Base-by-base conservation (phyloP, 2,329 filamentous ascomycete genomes). In the Neonectria punicea region DNA sequence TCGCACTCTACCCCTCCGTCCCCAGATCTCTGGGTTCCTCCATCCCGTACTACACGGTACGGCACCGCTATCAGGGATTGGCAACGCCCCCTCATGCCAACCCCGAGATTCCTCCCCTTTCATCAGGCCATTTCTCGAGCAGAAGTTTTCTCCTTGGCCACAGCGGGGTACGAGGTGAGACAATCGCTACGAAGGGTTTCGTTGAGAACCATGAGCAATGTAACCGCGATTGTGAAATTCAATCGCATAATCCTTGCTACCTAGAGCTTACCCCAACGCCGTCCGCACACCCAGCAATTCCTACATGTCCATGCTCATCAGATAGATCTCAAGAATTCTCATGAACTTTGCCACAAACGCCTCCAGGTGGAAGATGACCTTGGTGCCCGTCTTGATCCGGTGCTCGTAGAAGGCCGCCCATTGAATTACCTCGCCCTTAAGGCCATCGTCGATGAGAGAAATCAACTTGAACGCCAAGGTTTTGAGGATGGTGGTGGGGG, bases 341-440 rank as follows among this genome's bases (percentile, higher is more conserved):
- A 99, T 98, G 78, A 98, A 97, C 83, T 98, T 98, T 63, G 95
- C 95, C 63, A 99, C 96, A 80, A 99, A 99, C 4, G 96, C 96
- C 81, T 99, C 97, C 4, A 99, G 84, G 76, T 99, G 97, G 80
- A 99, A 99, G 68, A 99, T 98, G 63, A 97, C 92, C 85, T 99
- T 99, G 65, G 87, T 94, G 56, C 96, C 96, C 72, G 92, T 92
- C 78, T 93, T 93, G 80, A 98, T 93, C 66, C 96, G 88, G 79
- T 99, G 96, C 80, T 99, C 97, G 79, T 97, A 99, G 76, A 98
- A 98, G 0, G 96, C 94, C 5, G 93, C 93, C 96, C 96, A 99
- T 76, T 92, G 93, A 70, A 99, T 92, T 5, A 99, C 91, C 62
- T 99, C 95, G 2, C 92, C 89, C 80, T 98, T 98, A 55, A 99